Base-by-base conservation (phyloP, 768 basidiomycete genomes). In the Phlebiopsis gigantea region DNA sequence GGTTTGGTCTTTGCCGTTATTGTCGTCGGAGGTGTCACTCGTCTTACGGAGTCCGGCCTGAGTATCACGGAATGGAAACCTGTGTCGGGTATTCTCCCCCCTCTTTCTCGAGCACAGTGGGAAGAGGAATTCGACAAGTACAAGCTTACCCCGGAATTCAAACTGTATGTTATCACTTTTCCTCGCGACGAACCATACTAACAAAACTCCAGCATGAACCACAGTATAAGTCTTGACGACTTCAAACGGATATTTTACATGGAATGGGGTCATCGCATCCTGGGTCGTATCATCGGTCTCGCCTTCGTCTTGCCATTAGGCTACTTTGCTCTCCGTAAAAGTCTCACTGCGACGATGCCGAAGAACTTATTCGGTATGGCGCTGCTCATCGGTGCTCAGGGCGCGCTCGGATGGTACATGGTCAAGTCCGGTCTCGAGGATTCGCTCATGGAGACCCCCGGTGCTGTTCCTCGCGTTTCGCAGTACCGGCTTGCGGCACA, bases 31-130 rank as follows among this genome's bases (percentile, higher is more conserved):
- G 97, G 96, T 8, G 81, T 99, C 57, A 99, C 97, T 2, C 88
- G 97, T 43, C 81, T 99, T 57, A 99, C 97, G 1, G 97, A 99
- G 72, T 96, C 93, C 15, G 97, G 97, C 14, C 75, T 99, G 58
- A 95, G 93, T 69, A 99, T 99, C 69, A 97, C 94, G 22, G 97
- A 99, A 78, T 99, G 97, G 97, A 80, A 82, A 51, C 94, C 96
- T 12, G 84, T 98, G 53, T 87, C 91, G 24, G 97, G 97, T 15
- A 75, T 92, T 49, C 67, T 94, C 17, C 95, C 95, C 17, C 97
- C 97, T 0, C 71, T 93, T 34, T 81, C 82, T 1, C 70, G 77
- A 22, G 81, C 75, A 7, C 83, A 90, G 48, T 99, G 97, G 97
- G 76, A 82, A 59, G 75, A 72, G 24, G 96, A 98, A 67, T 98